These are phyloP conservation scores for Malassezia equina DNA, from an alignment of 1,284 basidiomycete species.

Conservation along the genomic window DNA sequence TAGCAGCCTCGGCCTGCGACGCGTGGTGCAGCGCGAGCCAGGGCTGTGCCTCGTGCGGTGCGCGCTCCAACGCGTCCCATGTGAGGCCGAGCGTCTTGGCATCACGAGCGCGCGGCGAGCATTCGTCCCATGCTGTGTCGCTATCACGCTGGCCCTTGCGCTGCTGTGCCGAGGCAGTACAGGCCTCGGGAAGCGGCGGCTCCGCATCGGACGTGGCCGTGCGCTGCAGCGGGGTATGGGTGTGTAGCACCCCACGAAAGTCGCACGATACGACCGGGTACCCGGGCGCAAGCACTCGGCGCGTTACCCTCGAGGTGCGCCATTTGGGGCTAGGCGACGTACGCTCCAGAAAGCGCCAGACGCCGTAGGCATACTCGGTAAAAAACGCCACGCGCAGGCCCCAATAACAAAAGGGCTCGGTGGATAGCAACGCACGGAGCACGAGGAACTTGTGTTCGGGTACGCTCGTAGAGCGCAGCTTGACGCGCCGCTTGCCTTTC, in stretches of 20 bases:
- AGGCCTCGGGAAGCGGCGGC: slow-evolving; percentile 7
- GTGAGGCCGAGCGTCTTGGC: slow-evolving; percentile 8
- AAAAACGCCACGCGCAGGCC: slow-evolving; percentile 37
- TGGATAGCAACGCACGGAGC: slow-evolving; percentile 33
- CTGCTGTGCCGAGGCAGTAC: slow-evolving; percentile 3
- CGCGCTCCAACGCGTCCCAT: not conserved
- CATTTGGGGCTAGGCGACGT: slow-evolving; percentile 3
- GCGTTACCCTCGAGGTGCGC: not conserved
- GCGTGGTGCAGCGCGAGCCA: not conserved
- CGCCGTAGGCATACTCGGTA: slow-evolving; percentile 32
- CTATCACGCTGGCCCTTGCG: not conserved
- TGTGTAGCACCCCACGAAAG: slow-evolving; percentile 36
- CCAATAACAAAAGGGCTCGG: slow-evolving; percentile 43
- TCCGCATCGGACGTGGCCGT: not conserved
- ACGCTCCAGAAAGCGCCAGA: slow-evolving; percentile 21
- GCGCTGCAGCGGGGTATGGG: slow-evolving; percentile 13
- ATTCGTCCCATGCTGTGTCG: slow-evolving; percentile 1
- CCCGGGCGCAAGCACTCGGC: not conserved
- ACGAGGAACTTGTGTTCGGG: slow-evolving; percentile 43
- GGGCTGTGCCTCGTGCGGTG: not conserved
- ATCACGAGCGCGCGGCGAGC: slow-evolving; percentile 4
- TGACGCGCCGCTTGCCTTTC: not conserved
- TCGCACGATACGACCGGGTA: slow-evolving; percentile 28
- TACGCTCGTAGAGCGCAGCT: not conserved
- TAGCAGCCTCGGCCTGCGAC: not conserved